Base-by-base conservation (phyloP, 306 rosid species). In the Potentilla sterilis region DNA sequence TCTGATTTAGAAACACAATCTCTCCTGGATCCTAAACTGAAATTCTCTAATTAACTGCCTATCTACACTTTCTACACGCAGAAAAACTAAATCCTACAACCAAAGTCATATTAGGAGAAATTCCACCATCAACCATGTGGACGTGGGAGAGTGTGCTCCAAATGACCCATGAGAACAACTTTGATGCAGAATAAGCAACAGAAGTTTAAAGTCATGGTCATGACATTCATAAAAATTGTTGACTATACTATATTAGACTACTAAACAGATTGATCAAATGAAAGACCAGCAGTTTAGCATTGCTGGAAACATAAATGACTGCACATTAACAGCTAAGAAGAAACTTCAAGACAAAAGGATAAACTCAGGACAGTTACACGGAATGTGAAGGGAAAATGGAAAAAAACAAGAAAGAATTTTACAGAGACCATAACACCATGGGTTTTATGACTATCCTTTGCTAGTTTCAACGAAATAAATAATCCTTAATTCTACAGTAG, bases 21-120 rank as follows among this genome's bases (percentile, higher is more conserved):
- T 54, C 44, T 37, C 52, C 18, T 67, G 57, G 62, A 54, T 73
- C 72, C 44, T 76, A 21, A 10, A 69, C 2, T 44, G 38, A n/a
- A 66, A 32, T 24, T 6, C 38, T 32, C 28, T 28, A 28, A 28
- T 28, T 28, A 28, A 28, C 28, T 28, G 28, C 28, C 28, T 28
- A 28, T 28, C 28, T 28, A 57, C 52, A 16, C 22, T 16, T 57
- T 73, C 55, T 73, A 57, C 28, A 72, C 19, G 37, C 40, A 72
- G 67, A 55, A n/a, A 19, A 4, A 11, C n/a, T 11, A 18, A 67
- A 42, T 10, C 9, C 37, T 12, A 5, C 52, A 67, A 42, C 32
- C 59, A 18, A 15, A 5, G 15, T 71, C n/a, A 2, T 14, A 57
- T 21, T 11, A 3, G 54, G 32, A 65, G 47, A 65, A 38, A 65